Base-by-base conservation (phyloP, 345 rosid genomes). In the Brassica napus region DNA sequence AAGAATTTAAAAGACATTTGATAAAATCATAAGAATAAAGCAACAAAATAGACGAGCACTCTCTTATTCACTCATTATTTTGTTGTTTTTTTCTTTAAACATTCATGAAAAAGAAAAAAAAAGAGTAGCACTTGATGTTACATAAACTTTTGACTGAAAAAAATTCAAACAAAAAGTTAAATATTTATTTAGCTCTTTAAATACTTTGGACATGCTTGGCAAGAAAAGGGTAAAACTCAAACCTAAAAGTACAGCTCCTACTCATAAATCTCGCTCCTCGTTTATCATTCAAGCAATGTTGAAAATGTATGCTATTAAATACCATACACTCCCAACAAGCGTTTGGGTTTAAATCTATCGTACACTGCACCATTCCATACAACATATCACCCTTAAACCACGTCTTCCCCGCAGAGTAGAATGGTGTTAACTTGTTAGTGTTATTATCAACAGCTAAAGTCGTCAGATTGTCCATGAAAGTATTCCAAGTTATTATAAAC, bases 351-450 rank as follows among this genome's bases (percentile, higher is more conserved):
- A 89, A 2, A 21, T 87, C 91, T 60, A 88, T 69, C 0, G 86
- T 84, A 65, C 93, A 89, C 61, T 88, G 89, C 32, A 81, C 82
- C 83, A 88, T 58, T 47, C 90, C 91, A 35, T 86, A 86, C 3
- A 88, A 58, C 80, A 9, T 72, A 6, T 58, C 10, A 6, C 6
- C 42, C 34, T 31, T 65, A 2, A 34, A 72, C 81, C 59, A 42
- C 76, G 7, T 62, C 86, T 35, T 79, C 85, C 52, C 84, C 75
- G 12, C n/a, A 12, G 15, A 69, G 82, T 69, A 76, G 72, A 83
- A 47, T 47, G 55, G 15, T 44, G 54, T 12, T 44, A 12, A 55
- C 3, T 55, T 42, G 49, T 42, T 8, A 8, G 10, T 55, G 54
- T 44, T 11, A 26, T 35, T 72, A 15, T 85, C 12, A 8, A 21